Evolutionary conservation across 495 filamentous ascomycete genomes (phyloP).

Genomic region (Penicillium nucicola): DNA sequence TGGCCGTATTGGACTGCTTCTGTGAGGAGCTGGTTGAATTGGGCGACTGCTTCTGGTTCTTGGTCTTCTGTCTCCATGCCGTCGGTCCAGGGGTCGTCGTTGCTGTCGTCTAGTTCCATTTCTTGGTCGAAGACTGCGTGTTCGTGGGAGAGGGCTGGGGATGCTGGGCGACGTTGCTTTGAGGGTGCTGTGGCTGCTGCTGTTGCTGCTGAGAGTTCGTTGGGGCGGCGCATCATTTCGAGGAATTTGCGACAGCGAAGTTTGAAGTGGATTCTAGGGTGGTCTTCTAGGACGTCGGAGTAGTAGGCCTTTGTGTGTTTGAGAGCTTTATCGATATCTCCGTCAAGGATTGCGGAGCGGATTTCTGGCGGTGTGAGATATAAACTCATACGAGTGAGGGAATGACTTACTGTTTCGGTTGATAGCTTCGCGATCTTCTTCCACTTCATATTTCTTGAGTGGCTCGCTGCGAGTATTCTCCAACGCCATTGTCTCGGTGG

Average conservation of each 20-base stretch:
- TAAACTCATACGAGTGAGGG: background rate
- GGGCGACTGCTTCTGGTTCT: constrained; percentile 31
- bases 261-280: constrained; percentile 86
- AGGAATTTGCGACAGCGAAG: constrained; percentile 89
- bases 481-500: constrained; percentile 64
- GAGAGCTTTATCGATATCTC: constrained; percentile 88
- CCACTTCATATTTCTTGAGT: constrained; percentile 64
- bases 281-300: constrained; percentile 74
- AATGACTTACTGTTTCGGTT: constrained; percentile 75
- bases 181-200: constrained; percentile 28
- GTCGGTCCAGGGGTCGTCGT: constrained; percentile 50
- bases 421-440: constrained; percentile 83
- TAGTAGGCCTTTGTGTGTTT: constrained; percentile 78
- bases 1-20: constrained; percentile 80
- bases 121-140: constrained; percentile 62
- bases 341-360: constrained; percentile 82
- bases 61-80: constrained; percentile 56
- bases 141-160: constrained; percentile 30
- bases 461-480: constrained; percentile 50
- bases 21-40: constrained; percentile 55
- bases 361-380: constrained; percentile 57
- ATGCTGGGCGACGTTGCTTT: constrained; percentile 31
- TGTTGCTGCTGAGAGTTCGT: constrained; percentile 52
- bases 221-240: constrained; percentile 86
- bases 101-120: constrained; percentile 75